These are phyloP conservation scores for Penicillium dipodomyicola DNA, from an alignment of 495 filamentous ascomycete genomes.

Conservation along the genomic window DNA sequence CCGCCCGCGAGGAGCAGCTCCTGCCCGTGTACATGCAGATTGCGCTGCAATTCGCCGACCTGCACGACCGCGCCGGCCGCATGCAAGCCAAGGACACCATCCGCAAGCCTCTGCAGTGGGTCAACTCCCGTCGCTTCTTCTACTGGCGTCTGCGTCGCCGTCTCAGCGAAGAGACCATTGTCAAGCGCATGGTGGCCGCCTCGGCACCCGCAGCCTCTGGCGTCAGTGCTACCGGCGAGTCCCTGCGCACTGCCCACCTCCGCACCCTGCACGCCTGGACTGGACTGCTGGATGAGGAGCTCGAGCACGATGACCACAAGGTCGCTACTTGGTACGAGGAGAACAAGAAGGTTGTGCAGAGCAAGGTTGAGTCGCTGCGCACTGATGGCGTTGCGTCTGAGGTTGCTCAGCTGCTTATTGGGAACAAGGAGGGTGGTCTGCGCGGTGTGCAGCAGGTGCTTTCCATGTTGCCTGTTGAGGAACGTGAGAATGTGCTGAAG, in stretches of 20 bases:
- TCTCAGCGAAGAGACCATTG: constrained; percentile 92
- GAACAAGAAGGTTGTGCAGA: constrained; percentile 75
- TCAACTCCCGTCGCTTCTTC: constrained; percentile 94
- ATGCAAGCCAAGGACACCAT: constrained; percentile 98
- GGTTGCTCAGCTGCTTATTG: constrained; percentile 72
- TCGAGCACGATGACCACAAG: constrained; percentile 72
- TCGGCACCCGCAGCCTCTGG: constrained; percentile 33
- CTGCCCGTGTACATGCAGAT: constrained; percentile 93
- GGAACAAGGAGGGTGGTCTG: constrained; percentile 72
- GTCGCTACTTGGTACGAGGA: constrained; percentile 98
- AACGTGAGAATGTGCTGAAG: constrained; percentile 83
- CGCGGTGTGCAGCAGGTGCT: constrained; percentile 85
- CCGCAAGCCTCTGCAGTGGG: constrained; percentile 78
- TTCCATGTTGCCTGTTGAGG: constrained; percentile 77
- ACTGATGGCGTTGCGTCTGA: constrained; percentile 73
- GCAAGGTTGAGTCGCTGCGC: constrained; percentile 77
- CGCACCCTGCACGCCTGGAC: constrained; percentile 75
- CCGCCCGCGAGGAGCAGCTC: constrained; percentile 79
- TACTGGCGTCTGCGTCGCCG: constrained; percentile 98
- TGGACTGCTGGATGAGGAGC: constrained; percentile 58
- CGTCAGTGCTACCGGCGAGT: constrained; percentile 33
- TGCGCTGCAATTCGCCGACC: constrained; percentile 89
- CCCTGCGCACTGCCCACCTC: constrained; percentile 60
- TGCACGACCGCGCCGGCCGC: constrained; percentile 94
- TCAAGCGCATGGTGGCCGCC: constrained; percentile 76